Percentiles rank a stretch among this genome's conserved stretches.
phyloP scores from a whole-genome alignment of 495 filamentous ascomycete species.

The Neurospora sp. region DNA sequence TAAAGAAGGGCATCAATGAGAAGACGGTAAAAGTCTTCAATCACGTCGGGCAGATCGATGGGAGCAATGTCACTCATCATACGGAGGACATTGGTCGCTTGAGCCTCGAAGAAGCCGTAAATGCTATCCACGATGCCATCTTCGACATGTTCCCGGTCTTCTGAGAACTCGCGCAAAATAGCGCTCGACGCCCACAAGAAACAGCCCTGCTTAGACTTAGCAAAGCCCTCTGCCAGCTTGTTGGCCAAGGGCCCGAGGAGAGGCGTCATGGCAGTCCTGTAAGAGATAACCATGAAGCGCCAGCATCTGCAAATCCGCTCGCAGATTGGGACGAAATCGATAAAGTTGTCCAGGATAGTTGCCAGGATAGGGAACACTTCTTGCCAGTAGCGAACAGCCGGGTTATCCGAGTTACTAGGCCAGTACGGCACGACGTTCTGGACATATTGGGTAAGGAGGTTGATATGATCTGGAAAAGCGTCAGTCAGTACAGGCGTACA shows the following conservation, averaged over 20 bases:
- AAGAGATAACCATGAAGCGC: conserved; percentile 92
- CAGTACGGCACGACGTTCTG: conserved; percentile 72
- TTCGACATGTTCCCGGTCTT: conserved; percentile 77
- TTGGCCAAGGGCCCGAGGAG: conserved; percentile 77
- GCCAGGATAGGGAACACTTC: conserved; percentile 83
- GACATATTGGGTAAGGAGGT: conserved; percentile 83
- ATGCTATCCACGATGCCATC: conserved; percentile 75
- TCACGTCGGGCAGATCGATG: conserved; percentile 87
- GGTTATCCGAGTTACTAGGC: conserved; percentile 61
- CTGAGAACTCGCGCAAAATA: conserved; percentile 88
- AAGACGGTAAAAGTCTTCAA: conserved; percentile 97
- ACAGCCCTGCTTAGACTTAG: conserved; percentile 80
- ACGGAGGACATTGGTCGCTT: conserved; percentile 76
- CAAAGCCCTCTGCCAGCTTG: conserved; percentile 75
- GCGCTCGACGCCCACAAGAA: conserved; percentile 96
- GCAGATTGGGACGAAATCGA: conserved; percentile 73
- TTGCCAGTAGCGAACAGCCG: conserved; percentile 90
- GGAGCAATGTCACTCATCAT: conserved; percentile 80
- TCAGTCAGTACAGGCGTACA: conserved; percentile 18
- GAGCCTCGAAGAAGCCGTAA: conserved; percentile 89
- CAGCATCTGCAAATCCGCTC: conserved; percentile 92
- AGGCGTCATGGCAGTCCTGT: conserved; percentile 78
- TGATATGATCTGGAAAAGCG: conserved; percentile 58
- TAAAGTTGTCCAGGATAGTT: conserved; percentile 76
- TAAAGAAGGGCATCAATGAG: conserved; percentile 84